These are phyloP conservation scores for Physcomitrellopsis africana DNA, from an alignment of 225 moss, liverwort and hornwort species.

Conservation along the genomic window DNA sequence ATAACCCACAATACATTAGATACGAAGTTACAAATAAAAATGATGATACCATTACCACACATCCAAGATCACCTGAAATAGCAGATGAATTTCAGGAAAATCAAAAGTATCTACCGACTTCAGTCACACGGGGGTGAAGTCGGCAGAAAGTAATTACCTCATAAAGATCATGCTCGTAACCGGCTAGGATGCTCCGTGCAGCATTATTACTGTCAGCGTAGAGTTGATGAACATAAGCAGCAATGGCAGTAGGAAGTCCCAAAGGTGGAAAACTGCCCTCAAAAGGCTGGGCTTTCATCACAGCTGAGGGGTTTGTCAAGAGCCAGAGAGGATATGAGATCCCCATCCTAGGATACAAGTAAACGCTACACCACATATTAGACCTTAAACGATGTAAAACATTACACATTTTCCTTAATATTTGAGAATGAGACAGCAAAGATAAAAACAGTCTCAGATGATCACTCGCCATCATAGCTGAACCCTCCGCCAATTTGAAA, in stretches of 20 bases:
- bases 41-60: not conserved
- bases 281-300: conserved; percentile 82
- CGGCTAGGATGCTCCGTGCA: conserved; percentile 73
- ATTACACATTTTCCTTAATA: not conserved
- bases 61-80: not conserved
- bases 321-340: conserved; percentile 81
- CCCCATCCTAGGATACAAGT: conserved; percentile 63
- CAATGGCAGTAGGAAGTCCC: conserved; percentile 82
- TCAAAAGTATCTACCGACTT: conserved; percentile 49
- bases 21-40: not conserved
- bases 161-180: conserved; percentile 82
- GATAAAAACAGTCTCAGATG: not conserved
- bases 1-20: conserved; percentile 26
- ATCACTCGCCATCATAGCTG: conserved; percentile 81
- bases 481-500: conserved; percentile 82
- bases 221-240: conserved; percentile 91
- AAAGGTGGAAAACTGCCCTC: conserved; percentile 76
- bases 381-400: not conserved
- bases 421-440: not conserved
- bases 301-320: conserved; percentile 94
- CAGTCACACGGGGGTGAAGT: conserved; percentile 65
- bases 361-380: conserved; percentile 5
- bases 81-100: not conserved
- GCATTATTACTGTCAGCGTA: conserved; percentile 72
- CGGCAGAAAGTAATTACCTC: conserved; percentile 43